Base-by-base conservation (phyloP, 345 rosid genomes). In the Leavenworthia alabamica region DNA sequence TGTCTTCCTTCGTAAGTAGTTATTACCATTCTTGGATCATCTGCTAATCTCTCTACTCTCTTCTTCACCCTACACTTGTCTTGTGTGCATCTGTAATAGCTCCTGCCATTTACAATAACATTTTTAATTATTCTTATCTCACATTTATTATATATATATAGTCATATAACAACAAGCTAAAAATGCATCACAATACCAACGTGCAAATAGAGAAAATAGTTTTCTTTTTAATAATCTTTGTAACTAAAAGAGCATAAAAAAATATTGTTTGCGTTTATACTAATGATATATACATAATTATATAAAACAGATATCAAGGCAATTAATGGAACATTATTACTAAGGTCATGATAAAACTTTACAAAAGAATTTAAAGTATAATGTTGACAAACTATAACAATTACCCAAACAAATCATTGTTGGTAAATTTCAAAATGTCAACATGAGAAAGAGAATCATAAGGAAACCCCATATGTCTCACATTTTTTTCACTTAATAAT, bases 1-100 rank as follows among this genome's bases (percentile, higher is more conserved):
- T 93, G 99, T 52, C 99, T 78, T 26, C 99, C 99, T 75, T 93
- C 99, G 49, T 93, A 93, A 22, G 99, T 89, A 33, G 99, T 93
- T 39, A 93, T 93, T 32, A 93, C 99, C 99, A 93, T 93, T 72
- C 97, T 80, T 41, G 97, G 97, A 67, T 93, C 99, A 66, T 93
- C 99, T 0, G 97, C 97, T 75, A 93, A 74, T 81, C 99, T 81
- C 75, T 93, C 99, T 51, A 93, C 99, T 23, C 99, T 74, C 74
- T 93, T 93, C 88, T 93, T 93, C 41, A 93, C 99, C 4, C 86
- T 74, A 71, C 99, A 93, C 32, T 78, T 93, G 44, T 90, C 97
- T 68, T 93, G 86, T 13, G 99, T 93, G 47, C 99, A 93, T 9
- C 97, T 82, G 49, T 93, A 93, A 57, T 93, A 93, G 82, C 99